Evolutionary conservation across 768 basidiomycete species (phyloP), one percentile per base, ranked within the genome.

Genomic region (Amyloporia xantha): DNA sequence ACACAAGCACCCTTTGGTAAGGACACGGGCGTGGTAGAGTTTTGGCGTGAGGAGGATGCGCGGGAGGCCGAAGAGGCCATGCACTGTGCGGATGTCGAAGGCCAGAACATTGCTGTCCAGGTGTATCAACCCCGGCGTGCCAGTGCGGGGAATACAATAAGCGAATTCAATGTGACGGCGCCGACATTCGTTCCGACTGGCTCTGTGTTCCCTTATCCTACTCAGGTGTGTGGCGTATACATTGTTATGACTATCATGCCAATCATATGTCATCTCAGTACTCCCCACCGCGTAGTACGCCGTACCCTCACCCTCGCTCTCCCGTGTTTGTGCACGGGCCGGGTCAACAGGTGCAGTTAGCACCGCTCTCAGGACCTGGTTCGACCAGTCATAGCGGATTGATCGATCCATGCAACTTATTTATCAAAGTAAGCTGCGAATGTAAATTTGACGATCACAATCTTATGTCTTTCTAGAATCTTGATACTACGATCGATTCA

Each of bases 371-470:
- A 17, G 89, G 89, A 3, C 88, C 86, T 33, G 87, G 88, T n/a
- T 82, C 86, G 28, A 78, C 57, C 47, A 91, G 87, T 59, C 86
- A 91, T 60, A 90, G 87, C 54, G 91, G 91, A 17, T 72, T 93
- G 23, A 91, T 91, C 52, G 90, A 91, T 65, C 90, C 91, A 0
- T 92, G 89, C 73, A 91, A 91, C 62, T 67, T 92, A 41, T 92
- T 92, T 66, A 89, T 86, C 75, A 91, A 91, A 74, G 86, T 87
- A 50, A 37, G 71, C 57, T 1, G n/a, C n/a, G n/a, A n/a, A n/a
- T n/a, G n/a, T n/a, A n/a, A n/a, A n/a, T n/a, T n/a, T n/a, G n/a
- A n/a, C n/a, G n/a, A n/a, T 26, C 15, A 33, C 21, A 24, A 53
- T 33, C 53, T 61, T 46, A 63, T 52, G 28, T 6, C 48, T 20